Evolutionary conservation across 2,329 filamentous ascomycete genomes (phyloP), one percentile per base, ranked within the genome.

Genomic region (Botrytis aclada): DNA sequence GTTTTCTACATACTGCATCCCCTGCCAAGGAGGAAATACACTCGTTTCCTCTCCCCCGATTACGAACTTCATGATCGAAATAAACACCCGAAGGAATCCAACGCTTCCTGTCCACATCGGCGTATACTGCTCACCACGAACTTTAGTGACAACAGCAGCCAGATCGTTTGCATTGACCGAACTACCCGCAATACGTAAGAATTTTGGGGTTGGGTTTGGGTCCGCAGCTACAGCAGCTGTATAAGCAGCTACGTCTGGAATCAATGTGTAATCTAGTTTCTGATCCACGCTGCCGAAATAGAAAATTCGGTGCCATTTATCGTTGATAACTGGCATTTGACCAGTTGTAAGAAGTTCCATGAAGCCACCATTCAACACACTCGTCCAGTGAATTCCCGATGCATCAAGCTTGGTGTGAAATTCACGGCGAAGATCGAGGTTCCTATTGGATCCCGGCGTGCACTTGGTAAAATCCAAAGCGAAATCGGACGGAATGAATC

Each of bases 401-500:
- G 37, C 73, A 69, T 74, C 63, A 20, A 74, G 73, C 47, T 72
- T 72, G 20, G 51, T 16, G 64, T 74, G 73, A 29, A 74, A 74
- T 16, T 74, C 73, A 20, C 73, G 61, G 37, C 70, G 61, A 16
- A 74, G 32, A 43, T 74, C 73, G 9, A 74, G 64, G 69, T 74
- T 74, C 58, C 73, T 43, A 43, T 74, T 74, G 12, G 73, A 60
- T 22, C 73, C 73, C 37, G 73, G 73, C 9, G 22, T 37, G 7
- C 25, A 37, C 58, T 74, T 74, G 25, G 73, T 72, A 16, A 74
- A 74, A 69, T 74, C 73, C 25, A 74, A 56, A 18, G 73, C 45
- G 34, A 86, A 90, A 70, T 90, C 88, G 8, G 86, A 86, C 1
- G 88, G 88, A 56, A 90, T 83, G 80, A 89, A 89, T 37, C 87